These are phyloP conservation scores for Mitragyna speciosa DNA, from an alignment of 257 asterid species.

Conservation along the genomic window DNA sequence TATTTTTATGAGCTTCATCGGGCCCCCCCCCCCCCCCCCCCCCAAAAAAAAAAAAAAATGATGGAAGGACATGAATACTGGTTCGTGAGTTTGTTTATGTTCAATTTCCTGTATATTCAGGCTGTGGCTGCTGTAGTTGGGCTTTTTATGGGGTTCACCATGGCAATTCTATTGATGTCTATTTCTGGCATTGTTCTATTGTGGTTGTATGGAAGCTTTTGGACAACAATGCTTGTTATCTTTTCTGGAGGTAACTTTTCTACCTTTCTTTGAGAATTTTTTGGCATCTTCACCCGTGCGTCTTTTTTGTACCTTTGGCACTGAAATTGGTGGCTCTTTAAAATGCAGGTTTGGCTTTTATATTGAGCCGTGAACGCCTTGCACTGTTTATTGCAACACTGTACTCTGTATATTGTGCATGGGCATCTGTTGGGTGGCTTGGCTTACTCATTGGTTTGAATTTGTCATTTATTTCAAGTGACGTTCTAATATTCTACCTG, in stretches of 20 bases:
- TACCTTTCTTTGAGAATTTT: slow-evolving; percentile 16
- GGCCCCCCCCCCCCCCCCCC: background rate
- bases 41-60: background rate
- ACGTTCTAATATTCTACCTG: slow-evolving; percentile 64
- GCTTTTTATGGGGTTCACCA: slow-evolving; percentile 61
- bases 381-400: slow-evolving; percentile 60
- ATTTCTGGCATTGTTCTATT: slow-evolving; percentile 47
- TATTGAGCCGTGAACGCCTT: slow-evolving; percentile 57
- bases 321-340: slow-evolving; percentile 20
- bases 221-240: slow-evolving; percentile 64
- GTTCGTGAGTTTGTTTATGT: background rate
- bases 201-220: slow-evolving; percentile 91
- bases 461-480: slow-evolving; percentile 84
- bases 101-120: slow-evolving; percentile 38
- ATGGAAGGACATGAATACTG: background rate
- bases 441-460: slow-evolving; percentile 72
- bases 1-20: background rate
- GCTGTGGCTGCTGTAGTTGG: slow-evolving; percentile 55
- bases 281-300: slow-evolving; percentile 9
- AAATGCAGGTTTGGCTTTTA: slow-evolving; percentile 68
- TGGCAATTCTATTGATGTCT: slow-evolving; percentile 49
- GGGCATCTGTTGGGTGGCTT: slow-evolving; percentile 80
- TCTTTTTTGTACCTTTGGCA: slow-evolving; percentile 10
- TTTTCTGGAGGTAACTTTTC: slow-evolving; percentile 65
- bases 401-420: slow-evolving; percentile 76